phyloP scores from a whole-genome alignment of 345 rosid genomes.

The Brassica cretica region DNA sequence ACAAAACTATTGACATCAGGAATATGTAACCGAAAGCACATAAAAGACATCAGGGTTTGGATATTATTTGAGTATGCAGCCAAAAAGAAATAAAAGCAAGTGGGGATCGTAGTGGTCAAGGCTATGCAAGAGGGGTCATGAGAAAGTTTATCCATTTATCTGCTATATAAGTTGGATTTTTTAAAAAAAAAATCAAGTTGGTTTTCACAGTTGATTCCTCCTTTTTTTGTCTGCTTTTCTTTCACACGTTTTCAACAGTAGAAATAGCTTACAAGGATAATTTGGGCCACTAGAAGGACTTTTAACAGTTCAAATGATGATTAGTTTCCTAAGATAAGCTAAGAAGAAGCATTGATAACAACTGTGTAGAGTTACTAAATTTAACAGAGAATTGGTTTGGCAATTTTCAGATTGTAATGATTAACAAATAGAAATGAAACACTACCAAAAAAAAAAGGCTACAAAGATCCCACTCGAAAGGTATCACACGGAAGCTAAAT shows the following conservation, averaged over 20 bases:
- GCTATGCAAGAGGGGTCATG: constrained; percentile 1
- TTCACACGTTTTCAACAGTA: neutral
- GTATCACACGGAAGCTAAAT: constrained; percentile 35
- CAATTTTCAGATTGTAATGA: constrained; percentile 22
- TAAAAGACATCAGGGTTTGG: constrained; percentile 8
- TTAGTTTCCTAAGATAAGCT: neutral
- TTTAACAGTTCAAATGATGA: neutral
- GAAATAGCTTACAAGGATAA: neutral
- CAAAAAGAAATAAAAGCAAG: constrained; percentile 16
- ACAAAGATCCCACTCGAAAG: constrained; percentile 21
- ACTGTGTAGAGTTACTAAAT: neutral
- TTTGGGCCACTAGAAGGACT: neutral
- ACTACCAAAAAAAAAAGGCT: constrained; percentile 8
- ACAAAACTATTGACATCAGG: too few species aligned
- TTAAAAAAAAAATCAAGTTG: neutral
- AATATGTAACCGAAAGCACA: neutral
- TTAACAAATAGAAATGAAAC: constrained; percentile 21
- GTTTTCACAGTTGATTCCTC: neutral
- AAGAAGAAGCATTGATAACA: neutral
- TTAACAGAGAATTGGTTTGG: constrained; percentile 29
- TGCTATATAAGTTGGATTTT: neutral
- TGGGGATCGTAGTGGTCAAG: neutral
- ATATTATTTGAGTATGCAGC: constrained; percentile 5
- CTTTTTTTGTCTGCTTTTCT: neutral
- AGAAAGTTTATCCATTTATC: neutral